Base-by-base conservation (phyloP, 2,329 filamentous ascomycete genomes). In the Achaetomium macrosporum region DNA sequence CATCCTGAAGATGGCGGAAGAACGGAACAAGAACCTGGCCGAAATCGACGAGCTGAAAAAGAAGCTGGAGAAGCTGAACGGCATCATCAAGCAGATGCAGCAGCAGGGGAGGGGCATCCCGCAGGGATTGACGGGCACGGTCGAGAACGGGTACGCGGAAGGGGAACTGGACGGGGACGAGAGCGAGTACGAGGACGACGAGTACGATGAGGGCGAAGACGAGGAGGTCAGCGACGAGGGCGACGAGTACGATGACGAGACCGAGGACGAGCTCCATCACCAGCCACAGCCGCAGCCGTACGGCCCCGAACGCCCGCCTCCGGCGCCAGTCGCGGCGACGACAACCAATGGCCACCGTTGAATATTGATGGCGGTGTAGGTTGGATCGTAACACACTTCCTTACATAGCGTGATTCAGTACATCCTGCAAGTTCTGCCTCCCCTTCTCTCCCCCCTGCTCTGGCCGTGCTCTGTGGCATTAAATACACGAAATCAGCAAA, bases 1-100 rank as follows among this genome's bases (percentile, higher is more conserved):
- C 69, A 96, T 99, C 66, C 82, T 96, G 54, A 88, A 93, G 66
- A 96, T 97, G 92, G 93, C 92, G 3, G 90, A 96, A 69, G 92
- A 97, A 69, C 85, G 93, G 15, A 86, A 83, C 30, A 82, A 85
- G 62, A 82, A 83, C 63, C 81, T 90, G 59, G 82, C 86, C 59
- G 85, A 89, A 59, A 77, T 91, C 50, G 88, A 96, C 59, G 83
- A 86, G 35, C 83, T 90, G 67, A 85, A 84, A 65, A 88, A 87
- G 72, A 90, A 90, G 76, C 90, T 90, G 64, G 86, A 90, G 57
- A 95, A 95, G 70, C 82, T 99, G 52, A 92, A 92, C 71, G 90
- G 88, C 67, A 88, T 97, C 64, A 96, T 95, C 71, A 88, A 93
- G 57, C 89, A 90, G 64, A 96, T 97, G 90, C 92, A 97, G 70